Evolutionary conservation across 257 asterid genomes (phyloP), one percentile per base, ranked within the genome.

Genomic region (Solanum pinnatisectum): DNA sequence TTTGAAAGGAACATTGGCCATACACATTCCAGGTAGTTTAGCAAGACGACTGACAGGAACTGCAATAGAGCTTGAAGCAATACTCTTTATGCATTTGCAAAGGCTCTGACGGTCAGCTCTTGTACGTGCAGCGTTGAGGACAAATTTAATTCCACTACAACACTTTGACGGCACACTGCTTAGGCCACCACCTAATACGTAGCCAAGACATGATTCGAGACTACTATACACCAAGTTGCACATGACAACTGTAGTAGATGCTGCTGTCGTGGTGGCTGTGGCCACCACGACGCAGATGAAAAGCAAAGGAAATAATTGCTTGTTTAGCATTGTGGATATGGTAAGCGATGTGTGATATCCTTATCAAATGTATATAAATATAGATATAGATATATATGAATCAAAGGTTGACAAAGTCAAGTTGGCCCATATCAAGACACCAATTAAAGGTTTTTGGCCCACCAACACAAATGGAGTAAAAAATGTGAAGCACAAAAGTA

Each of bases 21-120:
- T 40, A 40, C 46, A 40, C 46, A 40, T 40, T 40, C 46, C 46
- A 40, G 46, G 46, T 1, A 40, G 14, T 40, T 40, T 40, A 40
- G 46, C 46, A 40, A 40, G 12, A 40, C 46, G 46, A 40, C 46
- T 40, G 46, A 10, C 10, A 3, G 46, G 46, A 40, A 40, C 46
- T 40, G 46, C 1, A 40, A 40, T 40, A 40, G 46, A 40, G 46
- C 46, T 40, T 40, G 46, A 40, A 40, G 33, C 67, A 9, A 86
- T 25, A 4, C 20, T 40, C 49, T 77, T 88, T 39, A 88, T 8
- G 70, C 90, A 88, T 7, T 46, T n/a, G 33, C 90, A 88, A 67
- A 44, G 84, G 20, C 42, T 68, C 35, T 67, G 68, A 39, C 78
- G 90, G 72, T 88, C 88, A 5, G 59, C 8, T 16, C 10, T 60